phyloP scores from a whole-genome alignment of 169 alveolate genomes.

The Fabrea salina region DNA sequence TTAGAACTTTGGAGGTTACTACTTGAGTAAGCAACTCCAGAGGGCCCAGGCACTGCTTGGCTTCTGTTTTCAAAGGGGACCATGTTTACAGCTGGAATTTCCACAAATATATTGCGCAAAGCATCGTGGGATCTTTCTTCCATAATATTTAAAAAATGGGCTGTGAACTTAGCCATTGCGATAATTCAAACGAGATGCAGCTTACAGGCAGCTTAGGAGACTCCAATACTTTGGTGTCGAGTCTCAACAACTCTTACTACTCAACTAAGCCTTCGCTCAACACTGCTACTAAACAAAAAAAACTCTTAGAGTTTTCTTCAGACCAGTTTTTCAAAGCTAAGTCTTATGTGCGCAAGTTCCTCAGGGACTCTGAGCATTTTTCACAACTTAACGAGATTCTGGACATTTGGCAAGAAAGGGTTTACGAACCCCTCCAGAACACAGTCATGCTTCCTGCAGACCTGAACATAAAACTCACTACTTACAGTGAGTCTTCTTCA shows the following conservation, averaged over 20 bases:
- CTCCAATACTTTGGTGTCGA: background rate
- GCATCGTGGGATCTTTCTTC: too few relatives aligned
- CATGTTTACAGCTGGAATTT: too few relatives aligned
- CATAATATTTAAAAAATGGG: conserved; percentile 6
- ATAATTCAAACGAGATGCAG: background rate
- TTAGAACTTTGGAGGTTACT: too few relatives aligned
- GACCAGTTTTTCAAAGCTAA: background rate
- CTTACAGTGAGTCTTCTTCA: background rate
- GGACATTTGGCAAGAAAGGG: background rate
- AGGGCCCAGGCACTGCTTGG: too few relatives aligned
- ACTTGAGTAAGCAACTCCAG: too few relatives aligned
- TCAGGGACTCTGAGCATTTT: background rate
- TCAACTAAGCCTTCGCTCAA: conserved; percentile 12
- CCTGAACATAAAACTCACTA: background rate
- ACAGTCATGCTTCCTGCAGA: background rate
- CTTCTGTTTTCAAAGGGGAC: too few relatives aligned
- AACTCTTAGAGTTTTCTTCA: background rate
- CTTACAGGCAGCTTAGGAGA: background rate
- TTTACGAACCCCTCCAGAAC: background rate
- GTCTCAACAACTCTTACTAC: background rate
- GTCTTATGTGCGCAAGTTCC: background rate
- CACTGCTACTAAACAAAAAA: background rate
- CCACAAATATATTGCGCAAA: too few relatives aligned
- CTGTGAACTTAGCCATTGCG: conserved; percentile 8
- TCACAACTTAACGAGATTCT: background rate